Conservation (phyloP, 257 asterid species). For the Solanum bukasovii region DNA sequence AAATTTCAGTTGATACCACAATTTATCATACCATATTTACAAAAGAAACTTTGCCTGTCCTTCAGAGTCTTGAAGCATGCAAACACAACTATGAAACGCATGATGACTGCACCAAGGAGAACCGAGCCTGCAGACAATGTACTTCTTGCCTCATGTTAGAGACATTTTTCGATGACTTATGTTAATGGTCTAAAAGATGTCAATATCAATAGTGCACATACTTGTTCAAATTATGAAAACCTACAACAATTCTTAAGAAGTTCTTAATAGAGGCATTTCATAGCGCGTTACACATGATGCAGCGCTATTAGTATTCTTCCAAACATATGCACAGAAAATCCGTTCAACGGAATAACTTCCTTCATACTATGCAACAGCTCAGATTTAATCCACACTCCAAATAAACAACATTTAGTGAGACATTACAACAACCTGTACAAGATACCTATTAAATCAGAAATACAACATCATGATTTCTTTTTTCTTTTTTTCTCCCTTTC, state of each 20-base stretch:
- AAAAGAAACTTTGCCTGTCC: neutral
- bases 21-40: neutral
- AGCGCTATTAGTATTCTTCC: neutral
- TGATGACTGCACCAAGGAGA: slow-evolving; percentile 10
- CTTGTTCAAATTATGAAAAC: neutral
- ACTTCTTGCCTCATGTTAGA: slow-evolving; percentile 9
- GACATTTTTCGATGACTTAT: neutral
- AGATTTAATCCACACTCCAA: neutral
- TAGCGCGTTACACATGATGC: neutral
- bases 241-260: neutral
- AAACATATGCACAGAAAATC: neutral
- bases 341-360: neutral
- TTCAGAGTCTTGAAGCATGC: slow-evolving; percentile 15
- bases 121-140: slow-evolving; percentile 7
- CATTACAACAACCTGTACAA: neutral
- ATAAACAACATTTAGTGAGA: neutral
- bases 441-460: neutral
- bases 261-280: neutral
- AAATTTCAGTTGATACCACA: neutral
- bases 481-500: neutral
- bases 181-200: neutral
- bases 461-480: neutral
- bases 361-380: neutral
- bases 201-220: neutral
- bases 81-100: slow-evolving; percentile 7